Percentiles rank a stretch among this genome's conserved stretches.
Conservation (phyloP, 495 filamentous ascomycete genomes). For the Chaetomium fimeti region DNA sequence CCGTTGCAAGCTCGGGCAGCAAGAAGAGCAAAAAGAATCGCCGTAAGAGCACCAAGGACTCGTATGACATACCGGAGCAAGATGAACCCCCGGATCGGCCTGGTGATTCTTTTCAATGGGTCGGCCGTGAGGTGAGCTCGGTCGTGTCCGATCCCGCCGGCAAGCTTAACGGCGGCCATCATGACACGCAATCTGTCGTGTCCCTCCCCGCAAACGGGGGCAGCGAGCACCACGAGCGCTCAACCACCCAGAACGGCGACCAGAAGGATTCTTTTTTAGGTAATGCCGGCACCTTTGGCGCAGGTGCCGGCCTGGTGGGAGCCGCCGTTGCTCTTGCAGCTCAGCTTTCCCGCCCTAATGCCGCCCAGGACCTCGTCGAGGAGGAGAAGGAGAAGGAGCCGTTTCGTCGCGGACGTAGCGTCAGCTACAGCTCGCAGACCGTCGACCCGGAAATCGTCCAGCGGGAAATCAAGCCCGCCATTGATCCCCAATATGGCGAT, state of each 20-base stretch:
- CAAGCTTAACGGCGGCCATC: constrained; percentile 34
- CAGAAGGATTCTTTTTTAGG: constrained; percentile 59
- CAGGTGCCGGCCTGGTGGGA: constrained; percentile 57
- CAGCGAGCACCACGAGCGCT: constrained; percentile 25
- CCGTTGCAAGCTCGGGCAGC: constrained; percentile 29
- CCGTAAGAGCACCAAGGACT: constrained; percentile 37
- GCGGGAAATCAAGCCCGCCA: constrained; percentile 53
- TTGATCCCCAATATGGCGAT: constrained; percentile 57
- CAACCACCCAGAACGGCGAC: constrained; percentile 32
- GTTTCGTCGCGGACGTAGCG: constrained; percentile 26
- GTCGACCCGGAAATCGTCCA: constrained; percentile 50
- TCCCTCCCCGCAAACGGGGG: constrained; percentile 43
- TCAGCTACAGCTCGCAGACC: constrained; percentile 38
- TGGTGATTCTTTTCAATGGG: constrained; percentile 30
- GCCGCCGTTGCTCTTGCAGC: constrained; percentile 42
- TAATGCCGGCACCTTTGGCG: constrained; percentile 61
- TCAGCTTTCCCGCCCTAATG: constrained; percentile 45
- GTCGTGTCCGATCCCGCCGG: constrained; percentile 42
- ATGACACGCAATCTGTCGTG: constrained; percentile 43
- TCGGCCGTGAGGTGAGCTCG: constrained; percentile 44
- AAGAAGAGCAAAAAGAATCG: constrained; percentile 32
- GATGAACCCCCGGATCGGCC: constrained; percentile 39
- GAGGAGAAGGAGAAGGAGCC: constrained; percentile 30
- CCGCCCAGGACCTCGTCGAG: constrained; percentile 40
- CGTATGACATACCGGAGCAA: constrained; percentile 32